Evolutionary conservation across 1,284 basidiomycete genomes (phyloP).

Genomic region (Tausonia pullulans): DNA sequence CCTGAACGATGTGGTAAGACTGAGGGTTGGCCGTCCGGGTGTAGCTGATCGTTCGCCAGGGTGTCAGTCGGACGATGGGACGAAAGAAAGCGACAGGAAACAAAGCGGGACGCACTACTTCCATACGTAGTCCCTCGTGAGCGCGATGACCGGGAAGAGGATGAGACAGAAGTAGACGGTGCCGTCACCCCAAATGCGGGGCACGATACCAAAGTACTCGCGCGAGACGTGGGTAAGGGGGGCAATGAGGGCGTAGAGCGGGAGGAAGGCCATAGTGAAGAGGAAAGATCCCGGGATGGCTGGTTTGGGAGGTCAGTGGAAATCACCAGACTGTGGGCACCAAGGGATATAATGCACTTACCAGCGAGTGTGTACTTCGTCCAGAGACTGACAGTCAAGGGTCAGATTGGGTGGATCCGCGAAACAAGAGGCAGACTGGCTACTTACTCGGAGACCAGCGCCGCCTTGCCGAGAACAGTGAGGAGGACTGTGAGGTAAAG

Average conservation of each 20-base stretch:
- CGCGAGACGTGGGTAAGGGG: slow-evolving; percentile 75
- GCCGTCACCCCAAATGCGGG: slow-evolving; percentile 70
- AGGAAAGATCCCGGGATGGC: slow-evolving; percentile 93
- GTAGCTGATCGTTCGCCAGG: slow-evolving; percentile 46
- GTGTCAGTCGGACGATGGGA: background rate
- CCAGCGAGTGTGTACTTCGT: slow-evolving; percentile 94
- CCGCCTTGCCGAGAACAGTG: slow-evolving; percentile 94
- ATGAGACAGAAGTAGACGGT: slow-evolving; percentile 86
- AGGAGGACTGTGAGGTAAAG: slow-evolving; percentile 85
- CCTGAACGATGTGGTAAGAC: slow-evolving; percentile 94
- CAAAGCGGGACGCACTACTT: slow-evolving; percentile 59
- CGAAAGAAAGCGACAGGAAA: background rate
- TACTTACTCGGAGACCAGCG: slow-evolving; percentile 87
- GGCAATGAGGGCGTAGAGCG: slow-evolving; percentile 77
- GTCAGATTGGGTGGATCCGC: background rate
- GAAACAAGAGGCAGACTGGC: no score
- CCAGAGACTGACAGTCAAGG: slow-evolving; percentile 60
- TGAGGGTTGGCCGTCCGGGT: slow-evolving; percentile 78
- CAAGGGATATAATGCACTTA: slow-evolving; percentile 26
- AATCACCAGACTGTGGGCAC: background rate
- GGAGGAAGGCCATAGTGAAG: slow-evolving; percentile 89
- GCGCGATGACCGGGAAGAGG: slow-evolving; percentile 75
- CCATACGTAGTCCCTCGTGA: slow-evolving; percentile 87
- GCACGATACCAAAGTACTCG: slow-evolving; percentile 80
- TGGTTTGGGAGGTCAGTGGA: slow-evolving; percentile 22